phyloP scores from a whole-genome alignment of 345 rosid genomes.

The Citrus sinensis region DNA sequence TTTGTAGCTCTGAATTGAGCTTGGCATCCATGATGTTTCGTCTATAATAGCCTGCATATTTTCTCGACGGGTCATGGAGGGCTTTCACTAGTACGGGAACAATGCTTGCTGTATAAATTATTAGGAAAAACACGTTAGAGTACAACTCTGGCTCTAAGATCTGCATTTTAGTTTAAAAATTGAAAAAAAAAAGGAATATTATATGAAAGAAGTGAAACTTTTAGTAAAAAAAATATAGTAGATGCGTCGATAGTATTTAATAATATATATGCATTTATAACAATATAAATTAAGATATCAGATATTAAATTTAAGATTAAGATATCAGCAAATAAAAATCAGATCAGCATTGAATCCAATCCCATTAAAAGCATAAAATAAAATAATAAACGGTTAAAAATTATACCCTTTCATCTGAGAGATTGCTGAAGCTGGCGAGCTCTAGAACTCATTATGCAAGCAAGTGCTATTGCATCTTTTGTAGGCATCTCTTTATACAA shows the following conservation, averaged over 20 bases:
- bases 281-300: no score
- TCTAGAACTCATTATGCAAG: background rate
- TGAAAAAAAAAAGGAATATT: background rate
- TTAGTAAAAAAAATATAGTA: no score
- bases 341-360: no score
- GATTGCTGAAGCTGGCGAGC: background rate
- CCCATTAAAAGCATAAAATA: no score
- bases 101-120: slow-evolving; percentile 17
- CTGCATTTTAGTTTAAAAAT: background rate
- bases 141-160: background rate
- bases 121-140: background rate
- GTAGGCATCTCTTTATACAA: background rate
- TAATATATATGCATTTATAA: no score
- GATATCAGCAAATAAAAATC: no score
- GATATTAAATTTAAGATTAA: no score
- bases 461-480: background rate
- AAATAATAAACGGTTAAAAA: no score
- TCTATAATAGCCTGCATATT: slow-evolving; percentile 48
- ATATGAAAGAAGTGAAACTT: background rate
- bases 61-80: slow-evolving; percentile 50
- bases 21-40: slow-evolving; percentile 31
- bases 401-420: no score
- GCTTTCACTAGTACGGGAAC: slow-evolving; percentile 39
- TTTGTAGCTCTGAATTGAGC: slow-evolving; percentile 30
- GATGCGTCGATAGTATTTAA: no score